These are phyloP conservation scores for Monosporascus sp. DNA, from an alignment of 2,329 filamentous ascomycete species.

Conservation along the genomic window DNA sequence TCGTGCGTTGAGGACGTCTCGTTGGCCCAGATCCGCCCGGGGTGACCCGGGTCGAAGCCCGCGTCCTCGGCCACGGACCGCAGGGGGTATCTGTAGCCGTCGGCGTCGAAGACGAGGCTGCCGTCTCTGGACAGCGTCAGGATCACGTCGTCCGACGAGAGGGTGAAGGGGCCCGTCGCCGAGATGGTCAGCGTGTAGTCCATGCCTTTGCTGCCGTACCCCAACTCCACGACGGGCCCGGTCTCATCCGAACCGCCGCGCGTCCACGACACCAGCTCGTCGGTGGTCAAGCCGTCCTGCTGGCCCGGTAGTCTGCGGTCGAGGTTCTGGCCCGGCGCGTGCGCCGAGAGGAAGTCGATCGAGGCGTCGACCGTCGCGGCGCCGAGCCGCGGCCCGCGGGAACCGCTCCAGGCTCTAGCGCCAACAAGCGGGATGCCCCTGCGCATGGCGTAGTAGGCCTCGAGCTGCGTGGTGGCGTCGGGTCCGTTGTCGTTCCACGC, in stretches of 20 bases:
- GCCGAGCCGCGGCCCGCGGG: slow-evolving; percentile 27
- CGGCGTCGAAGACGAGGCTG: slow-evolving; percentile 36
- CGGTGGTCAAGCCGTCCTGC: slow-evolving; percentile 2
- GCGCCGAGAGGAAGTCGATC: slow-evolving; percentile 31
- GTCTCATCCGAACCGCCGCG: slow-evolving; percentile 6
- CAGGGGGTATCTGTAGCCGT: slow-evolving; percentile 43
- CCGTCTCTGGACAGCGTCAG: slow-evolving; percentile 31
- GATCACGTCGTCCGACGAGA: slow-evolving; percentile 37
- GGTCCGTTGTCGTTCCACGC: slow-evolving; percentile 46
- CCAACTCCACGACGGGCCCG: slow-evolving; percentile 16
- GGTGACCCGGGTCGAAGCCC: slow-evolving; percentile 40
- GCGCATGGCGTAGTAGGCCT: slow-evolving; percentile 42
- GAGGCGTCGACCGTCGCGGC: slow-evolving; percentile 22
- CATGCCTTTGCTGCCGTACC: slow-evolving; percentile 37
- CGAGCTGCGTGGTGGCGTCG: slow-evolving; percentile 41
- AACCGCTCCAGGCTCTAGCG: slow-evolving; percentile 36
- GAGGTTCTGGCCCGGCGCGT: slow-evolving; percentile 39
- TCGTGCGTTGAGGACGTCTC: slow-evolving; percentile 39
- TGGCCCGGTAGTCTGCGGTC: slow-evolving; percentile 27
- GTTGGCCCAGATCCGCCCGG: slow-evolving; percentile 49
- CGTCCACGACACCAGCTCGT: slow-evolving; percentile 28
- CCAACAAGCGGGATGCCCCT: slow-evolving; percentile 39
- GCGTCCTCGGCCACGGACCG: slow-evolving; percentile 37
- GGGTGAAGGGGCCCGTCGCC: slow-evolving; percentile 35
- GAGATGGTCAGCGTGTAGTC: slow-evolving; percentile 38